Percentiles rank a stretch among this genome's conserved stretches.
These are phyloP conservation scores for Syzygium grande DNA, from an alignment of 345 rosid species.

Conservation along the genomic window DNA sequence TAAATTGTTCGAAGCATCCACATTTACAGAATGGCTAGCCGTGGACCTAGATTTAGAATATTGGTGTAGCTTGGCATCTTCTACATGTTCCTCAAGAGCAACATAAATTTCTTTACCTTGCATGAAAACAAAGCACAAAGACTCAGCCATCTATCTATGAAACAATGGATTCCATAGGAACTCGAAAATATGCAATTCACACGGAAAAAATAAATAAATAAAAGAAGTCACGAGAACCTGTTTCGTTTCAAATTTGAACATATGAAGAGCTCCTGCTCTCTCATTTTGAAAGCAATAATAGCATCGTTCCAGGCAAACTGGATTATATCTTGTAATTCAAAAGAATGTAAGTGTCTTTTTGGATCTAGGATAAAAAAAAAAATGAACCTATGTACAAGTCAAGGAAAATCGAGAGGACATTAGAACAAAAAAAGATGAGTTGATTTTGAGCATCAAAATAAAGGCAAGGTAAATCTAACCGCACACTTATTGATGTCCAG, in stretches of 20 bases:
- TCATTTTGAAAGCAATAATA: slow-evolving; percentile 82
- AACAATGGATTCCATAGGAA: not conserved
- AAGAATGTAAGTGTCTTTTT: slow-evolving; percentile 77
- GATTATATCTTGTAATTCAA: slow-evolving; percentile 85
- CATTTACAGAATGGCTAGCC: too few species aligned
- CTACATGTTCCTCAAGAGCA: slow-evolving; percentile 90
- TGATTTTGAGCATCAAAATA: too few species aligned
- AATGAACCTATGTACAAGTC: slow-evolving; percentile 48
- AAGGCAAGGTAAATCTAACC: slow-evolving; percentile 33
- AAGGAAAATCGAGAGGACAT: not conserved
- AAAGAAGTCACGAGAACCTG: slow-evolving; percentile 33
- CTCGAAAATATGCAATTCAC: too few species aligned
- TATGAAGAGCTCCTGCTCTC: slow-evolving; percentile 86
- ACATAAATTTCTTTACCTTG: slow-evolving; percentile 98
- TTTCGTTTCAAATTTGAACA: slow-evolving; percentile 87
- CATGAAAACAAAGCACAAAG: not conserved
- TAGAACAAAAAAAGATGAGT: not conserved
- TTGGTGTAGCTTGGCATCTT: slow-evolving; percentile 75
- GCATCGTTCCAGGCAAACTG: slow-evolving; percentile 89
- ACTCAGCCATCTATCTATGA: not conserved
- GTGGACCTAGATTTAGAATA: too few species aligned
- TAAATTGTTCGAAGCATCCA: too few species aligned
- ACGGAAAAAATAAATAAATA: too few species aligned
- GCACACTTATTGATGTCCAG: slow-evolving; percentile 84
- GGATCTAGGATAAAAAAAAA: slow-evolving; percentile 79